A percentile compares a stretch with the other conserved stretches of the same genome.
These are phyloP conservation scores for Bretschneidera sinensis DNA, from an alignment of 345 rosid species.

Conservation along the genomic window DNA sequence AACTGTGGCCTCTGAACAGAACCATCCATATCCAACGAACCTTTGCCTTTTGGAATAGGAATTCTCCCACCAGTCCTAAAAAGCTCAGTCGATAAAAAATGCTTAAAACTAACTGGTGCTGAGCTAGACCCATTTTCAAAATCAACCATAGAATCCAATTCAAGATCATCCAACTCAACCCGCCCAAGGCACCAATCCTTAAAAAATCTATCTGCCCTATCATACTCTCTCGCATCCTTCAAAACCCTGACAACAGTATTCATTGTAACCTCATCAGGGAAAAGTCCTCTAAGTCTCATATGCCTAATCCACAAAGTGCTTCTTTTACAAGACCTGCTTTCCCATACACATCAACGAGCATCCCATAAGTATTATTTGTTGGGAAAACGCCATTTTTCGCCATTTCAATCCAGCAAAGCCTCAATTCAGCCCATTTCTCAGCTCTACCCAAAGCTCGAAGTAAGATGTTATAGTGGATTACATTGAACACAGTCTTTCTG, in stretches of 20 bases:
- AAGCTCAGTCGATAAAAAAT: constrained; percentile 74
- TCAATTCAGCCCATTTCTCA: constrained; percentile 75
- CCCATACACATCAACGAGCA: constrained; percentile 91
- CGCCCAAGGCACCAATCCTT: constrained; percentile 70
- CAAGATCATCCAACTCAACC: constrained; percentile 60
- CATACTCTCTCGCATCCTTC: constrained; percentile 66
- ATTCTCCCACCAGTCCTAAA: constrained; percentile 66
- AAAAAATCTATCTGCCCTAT: constrained; percentile 73
- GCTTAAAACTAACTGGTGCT: constrained; percentile 57
- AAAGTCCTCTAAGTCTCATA: constrained; percentile 65
- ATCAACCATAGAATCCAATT: constrained; percentile 48
- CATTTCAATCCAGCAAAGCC: constrained; percentile 86
- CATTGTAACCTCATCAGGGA: constrained; percentile 83
- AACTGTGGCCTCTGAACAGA: constrained; percentile 49
- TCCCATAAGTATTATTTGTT: constrained; percentile 64
- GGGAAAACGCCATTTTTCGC: constrained; percentile 67
- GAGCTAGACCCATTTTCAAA: constrained; percentile 33
- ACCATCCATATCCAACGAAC: constrained; percentile 23
- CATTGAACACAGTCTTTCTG: constrained; percentile 59
- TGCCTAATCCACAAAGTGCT: constrained; percentile 88
- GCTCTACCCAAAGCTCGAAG: constrained; percentile 78
- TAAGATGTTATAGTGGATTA: constrained; percentile 79
- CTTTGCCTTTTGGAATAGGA: constrained; percentile 30
- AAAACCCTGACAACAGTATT: constrained; percentile 69
- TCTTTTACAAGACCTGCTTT: constrained; percentile 80